These are phyloP conservation scores for Knufia fluminis DNA, from an alignment of 2,329 filamentous ascomycete genomes.

Conservation along the genomic window DNA sequence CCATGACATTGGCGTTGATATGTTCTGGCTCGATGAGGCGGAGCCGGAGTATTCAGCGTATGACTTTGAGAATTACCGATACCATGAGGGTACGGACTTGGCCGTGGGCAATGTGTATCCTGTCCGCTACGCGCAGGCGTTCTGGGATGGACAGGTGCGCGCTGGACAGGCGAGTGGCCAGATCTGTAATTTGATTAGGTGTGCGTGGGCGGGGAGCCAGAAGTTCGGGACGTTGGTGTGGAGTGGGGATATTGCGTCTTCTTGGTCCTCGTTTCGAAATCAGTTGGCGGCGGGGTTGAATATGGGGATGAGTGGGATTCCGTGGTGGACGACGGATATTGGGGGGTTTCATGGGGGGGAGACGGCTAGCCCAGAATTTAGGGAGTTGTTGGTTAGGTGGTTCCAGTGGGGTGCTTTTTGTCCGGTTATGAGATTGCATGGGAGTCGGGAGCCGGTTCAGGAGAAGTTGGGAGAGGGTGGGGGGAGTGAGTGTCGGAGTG, in stretches of 20 bases:
- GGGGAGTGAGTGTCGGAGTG: constrained; percentile 33
- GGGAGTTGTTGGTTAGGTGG: constrained; percentile 58
- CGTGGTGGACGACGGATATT: constrained; percentile 64
- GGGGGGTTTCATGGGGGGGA: constrained; percentile 61
- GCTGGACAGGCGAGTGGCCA: constrained; percentile 42
- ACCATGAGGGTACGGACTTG: constrained; percentile 46
- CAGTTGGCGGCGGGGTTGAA: constrained; percentile 56
- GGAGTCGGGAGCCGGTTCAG: constrained; percentile 53
- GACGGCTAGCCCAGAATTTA: constrained; percentile 45
- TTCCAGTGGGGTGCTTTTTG: constrained; percentile 56
- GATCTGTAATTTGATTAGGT: constrained; percentile 51
- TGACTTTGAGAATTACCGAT: constrained; percentile 59
- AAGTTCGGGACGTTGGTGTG: constrained; percentile 57
- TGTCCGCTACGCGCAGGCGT: constrained; percentile 47
- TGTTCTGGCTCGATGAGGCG: constrained; percentile 62
- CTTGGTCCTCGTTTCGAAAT: constrained; percentile 50
- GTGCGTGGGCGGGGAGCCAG: constrained; percentile 51
- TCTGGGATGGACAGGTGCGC: constrained; percentile 49
- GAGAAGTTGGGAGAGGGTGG: constrained; percentile 32
- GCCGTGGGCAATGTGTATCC: constrained; percentile 54
- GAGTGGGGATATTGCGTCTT: constrained; percentile 58
- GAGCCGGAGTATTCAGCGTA: constrained; percentile 58
- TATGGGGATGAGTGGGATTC: constrained; percentile 55
- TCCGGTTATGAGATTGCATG: constrained; percentile 59
- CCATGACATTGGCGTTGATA: constrained; percentile 50